Percentiles rank a stretch among this genome's conserved stretches.
These are phyloP conservation scores for Lodderomyces parapsilosis DNA, from an alignment of 1,139 yeast species.

Conservation along the genomic window DNA sequence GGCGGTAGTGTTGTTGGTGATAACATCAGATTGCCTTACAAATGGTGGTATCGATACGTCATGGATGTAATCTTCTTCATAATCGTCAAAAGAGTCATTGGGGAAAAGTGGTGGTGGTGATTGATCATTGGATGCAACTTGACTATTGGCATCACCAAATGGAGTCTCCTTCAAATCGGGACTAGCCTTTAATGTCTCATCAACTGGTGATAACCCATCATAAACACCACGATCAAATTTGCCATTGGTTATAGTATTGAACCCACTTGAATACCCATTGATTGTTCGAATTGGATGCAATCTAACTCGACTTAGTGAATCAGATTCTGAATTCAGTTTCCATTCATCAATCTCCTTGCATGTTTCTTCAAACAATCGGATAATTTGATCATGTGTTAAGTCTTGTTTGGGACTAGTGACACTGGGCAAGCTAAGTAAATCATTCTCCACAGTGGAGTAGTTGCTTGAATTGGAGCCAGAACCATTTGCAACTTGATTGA, in stretches of 20 bases:
- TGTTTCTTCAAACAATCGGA: constrained; percentile 14
- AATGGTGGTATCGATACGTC: not conserved
- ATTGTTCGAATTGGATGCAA: not conserved
- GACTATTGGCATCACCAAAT: not conserved
- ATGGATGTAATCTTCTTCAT: not conserved
- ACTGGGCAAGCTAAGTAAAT: not conserved
- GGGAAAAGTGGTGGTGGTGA: not conserved
- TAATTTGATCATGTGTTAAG: constrained; percentile 11
- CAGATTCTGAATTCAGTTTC: constrained; percentile 7
- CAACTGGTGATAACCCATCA: not conserved
- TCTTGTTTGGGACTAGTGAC: constrained; percentile 3
- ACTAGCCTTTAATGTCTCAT: constrained; percentile 1
- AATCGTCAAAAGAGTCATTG: constrained; percentile 1
- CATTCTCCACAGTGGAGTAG: not conserved
- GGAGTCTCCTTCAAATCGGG: not conserved
- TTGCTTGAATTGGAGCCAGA: not conserved
- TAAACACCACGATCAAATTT: not conserved
- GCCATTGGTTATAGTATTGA: not conserved
- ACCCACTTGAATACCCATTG: not conserved
- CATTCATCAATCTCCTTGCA: constrained; percentile 16
- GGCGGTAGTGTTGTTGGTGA: not conserved
- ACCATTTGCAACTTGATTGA: not conserved
- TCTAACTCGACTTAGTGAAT: not conserved
- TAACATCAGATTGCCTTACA: not conserved
- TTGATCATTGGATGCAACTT: not conserved